A percentile compares a stretch with the other conserved stretches of the same genome.
Conservation (phyloP, 345 rosid species). For the Capsella bursapastoris region DNA sequence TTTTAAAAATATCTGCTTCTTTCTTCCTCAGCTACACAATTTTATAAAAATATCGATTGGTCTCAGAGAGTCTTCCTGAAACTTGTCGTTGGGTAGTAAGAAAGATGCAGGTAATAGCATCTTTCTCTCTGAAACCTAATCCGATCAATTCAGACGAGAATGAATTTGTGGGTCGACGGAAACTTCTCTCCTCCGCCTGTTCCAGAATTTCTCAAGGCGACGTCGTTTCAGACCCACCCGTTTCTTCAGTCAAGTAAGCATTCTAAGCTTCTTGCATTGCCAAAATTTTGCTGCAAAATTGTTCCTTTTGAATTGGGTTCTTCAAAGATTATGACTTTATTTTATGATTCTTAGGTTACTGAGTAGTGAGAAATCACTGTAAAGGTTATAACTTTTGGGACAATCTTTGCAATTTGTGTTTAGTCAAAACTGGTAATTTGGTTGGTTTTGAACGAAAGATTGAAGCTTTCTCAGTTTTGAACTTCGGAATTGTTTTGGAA, state of each 20-base stretch:
- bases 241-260: slow-evolving; percentile 47
- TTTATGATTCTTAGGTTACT: background rate
- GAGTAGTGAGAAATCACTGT: background rate
- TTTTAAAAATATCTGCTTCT: background rate
- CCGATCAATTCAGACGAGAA: slow-evolving; percentile 27
- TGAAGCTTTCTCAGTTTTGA: too few species aligned
- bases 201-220: slow-evolving; percentile 40
- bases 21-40: background rate
- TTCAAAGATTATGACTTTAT: background rate
- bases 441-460: background rate
- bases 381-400: background rate
- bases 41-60: background rate
- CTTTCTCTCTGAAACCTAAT: slow-evolving; percentile 44
- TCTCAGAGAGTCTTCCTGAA: background rate
- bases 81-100: background rate
- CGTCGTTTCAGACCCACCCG: slow-evolving; percentile 39
- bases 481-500: too few species aligned
- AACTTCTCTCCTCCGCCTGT: slow-evolving; percentile 51
- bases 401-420: background rate
- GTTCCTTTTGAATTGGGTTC: slow-evolving; percentile 18
- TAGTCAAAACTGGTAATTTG: background rate
- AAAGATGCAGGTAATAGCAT: slow-evolving; percentile 54
- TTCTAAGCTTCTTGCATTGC: slow-evolving; percentile 17
- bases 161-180: slow-evolving; percentile 45
- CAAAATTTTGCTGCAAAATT: background rate